Evolutionary conservation across 1,284 basidiomycete genomes (phyloP).

Genomic region (Boletus sp.): DNA sequence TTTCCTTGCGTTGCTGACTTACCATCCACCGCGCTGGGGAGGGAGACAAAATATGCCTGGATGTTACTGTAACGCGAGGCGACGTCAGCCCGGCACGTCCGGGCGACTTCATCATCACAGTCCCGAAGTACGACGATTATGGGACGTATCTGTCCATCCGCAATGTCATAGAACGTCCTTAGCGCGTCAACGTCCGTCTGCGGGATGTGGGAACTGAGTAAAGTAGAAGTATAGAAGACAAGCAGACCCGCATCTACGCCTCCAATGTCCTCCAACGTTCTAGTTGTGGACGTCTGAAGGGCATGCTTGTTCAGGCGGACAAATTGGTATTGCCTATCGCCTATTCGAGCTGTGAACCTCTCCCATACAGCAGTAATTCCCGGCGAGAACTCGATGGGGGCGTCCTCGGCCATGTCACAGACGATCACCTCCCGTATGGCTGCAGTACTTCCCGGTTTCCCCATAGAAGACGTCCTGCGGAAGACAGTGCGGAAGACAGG

Average conservation of each 20-base stretch:
- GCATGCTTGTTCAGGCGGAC: neutral
- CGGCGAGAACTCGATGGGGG: no score
- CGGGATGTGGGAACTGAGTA: neutral
- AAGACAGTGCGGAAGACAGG: neutral
- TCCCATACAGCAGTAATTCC: no score
- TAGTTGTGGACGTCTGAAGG: neutral
- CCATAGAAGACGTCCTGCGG: neutral
- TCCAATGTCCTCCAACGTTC: neutral
- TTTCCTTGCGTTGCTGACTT: neutral
- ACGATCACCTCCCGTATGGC: neutral
- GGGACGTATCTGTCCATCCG: neutral
- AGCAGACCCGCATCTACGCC: no score
- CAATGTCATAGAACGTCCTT: neutral
- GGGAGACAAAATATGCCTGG: neutral
- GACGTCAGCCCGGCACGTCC: neutral
- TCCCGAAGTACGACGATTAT: conserved; percentile 2
- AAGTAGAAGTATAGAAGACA: neutral
- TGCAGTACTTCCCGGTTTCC: neutral
- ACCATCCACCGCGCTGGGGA: neutral
- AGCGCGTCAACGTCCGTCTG: neutral
- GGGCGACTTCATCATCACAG: neutral
- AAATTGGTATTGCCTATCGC: neutral
- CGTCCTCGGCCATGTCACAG: neutral
- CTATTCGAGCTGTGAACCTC: no score
- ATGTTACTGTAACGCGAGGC: neutral